These are phyloP conservation scores for Leccinum imitatum DNA, from an alignment of 768 basidiomycete genomes.

Conservation along the genomic window DNA sequence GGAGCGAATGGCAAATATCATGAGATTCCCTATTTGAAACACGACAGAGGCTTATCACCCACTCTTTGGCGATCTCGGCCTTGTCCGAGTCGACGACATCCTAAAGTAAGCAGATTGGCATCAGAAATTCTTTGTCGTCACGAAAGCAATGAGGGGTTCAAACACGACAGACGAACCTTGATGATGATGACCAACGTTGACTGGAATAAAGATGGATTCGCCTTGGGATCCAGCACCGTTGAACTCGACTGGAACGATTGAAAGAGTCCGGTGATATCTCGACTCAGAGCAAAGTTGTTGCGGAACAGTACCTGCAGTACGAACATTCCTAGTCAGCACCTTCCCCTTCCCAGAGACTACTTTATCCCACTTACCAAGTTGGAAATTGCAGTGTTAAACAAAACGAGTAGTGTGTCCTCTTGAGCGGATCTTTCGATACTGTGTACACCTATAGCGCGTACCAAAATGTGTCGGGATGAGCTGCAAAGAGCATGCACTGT, in stretches of 20 bases:
- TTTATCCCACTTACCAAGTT: slow-evolving; percentile 52
- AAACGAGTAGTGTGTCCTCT: slow-evolving; percentile 60
- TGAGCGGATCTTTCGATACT: slow-evolving; percentile 63
- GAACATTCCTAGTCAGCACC: neutral
- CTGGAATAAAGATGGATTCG: slow-evolving; percentile 58
- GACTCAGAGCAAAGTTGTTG: slow-evolving; percentile 62
- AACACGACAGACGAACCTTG: slow-evolving; percentile 39
- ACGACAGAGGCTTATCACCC: slow-evolving; percentile 8
- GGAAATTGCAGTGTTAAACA: slow-evolving; percentile 66
- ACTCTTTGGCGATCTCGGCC: slow-evolving; percentile 59
- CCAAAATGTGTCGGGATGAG: neutral
- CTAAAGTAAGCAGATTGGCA: slow-evolving; percentile 28
- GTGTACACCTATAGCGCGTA: slow-evolving; percentile 44
- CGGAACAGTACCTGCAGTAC: slow-evolving; percentile 56
- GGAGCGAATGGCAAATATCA: neutral
- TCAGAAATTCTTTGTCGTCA: neutral
- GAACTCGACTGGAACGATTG: slow-evolving; percentile 62
- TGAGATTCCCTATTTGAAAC: neutral
- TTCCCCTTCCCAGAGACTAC: too few species aligned
- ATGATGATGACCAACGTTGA: slow-evolving; percentile 62
- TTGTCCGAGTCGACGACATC: slow-evolving; percentile 65
- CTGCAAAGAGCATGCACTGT: fast-evolving
- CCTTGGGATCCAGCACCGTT: slow-evolving; percentile 54
- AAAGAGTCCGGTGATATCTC: slow-evolving; percentile 60
- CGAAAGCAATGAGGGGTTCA: neutral